Evolutionary conservation across 1,284 basidiomycete species (phyloP), one percentile per base, ranked within the genome.

Genomic region (Marasmius oreades): DNA sequence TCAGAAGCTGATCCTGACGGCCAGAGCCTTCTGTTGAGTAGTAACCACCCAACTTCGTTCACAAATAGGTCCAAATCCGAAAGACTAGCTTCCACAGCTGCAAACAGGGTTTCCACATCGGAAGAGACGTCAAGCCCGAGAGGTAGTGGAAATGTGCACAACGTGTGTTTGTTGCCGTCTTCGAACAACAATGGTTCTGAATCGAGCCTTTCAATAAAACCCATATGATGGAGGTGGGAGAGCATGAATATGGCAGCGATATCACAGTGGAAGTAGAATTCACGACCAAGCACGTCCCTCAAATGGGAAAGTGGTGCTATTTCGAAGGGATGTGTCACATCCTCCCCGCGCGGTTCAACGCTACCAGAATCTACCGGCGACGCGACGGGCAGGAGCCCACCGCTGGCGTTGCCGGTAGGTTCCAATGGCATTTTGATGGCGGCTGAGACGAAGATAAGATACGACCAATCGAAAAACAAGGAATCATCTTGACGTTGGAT

Each of bases 1-100:
- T 85, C 81, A 6, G 89, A 86, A 45, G 84, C 78, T 69, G 90
- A 76, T 5, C 83, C 78, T 60, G 81, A 86, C 0, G 90, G 90
- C 84, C 85, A 90, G 58, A 89, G 81, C 59, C 83, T 78, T 51
- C 82, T 78, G 10, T 74, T 71, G 16, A 92, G 72, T 10, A 92
- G 70, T 6, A 88, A 69, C 54, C 92, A 78, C 0, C 85, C 90
- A 20, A 80, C 74, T 69, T 93, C 90, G 63, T 91, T 90, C 31
- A 85, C 75, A 0, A 85, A 82, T 22, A 93, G 71, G 66, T 90
- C 84, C 24, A 90, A 67, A 61, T 91, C 87, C 2, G 77, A 73
- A 20, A 93, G 71, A 60, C 85, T 86, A 1, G 80, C 78, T 66
- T 92, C 90, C n/a, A 92, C 80, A 0, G 85, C 77, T 5, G 82